Evolutionary conservation across 1,284 basidiomycete genomes (phyloP).

Genomic region (Trametes pubescens): DNA sequence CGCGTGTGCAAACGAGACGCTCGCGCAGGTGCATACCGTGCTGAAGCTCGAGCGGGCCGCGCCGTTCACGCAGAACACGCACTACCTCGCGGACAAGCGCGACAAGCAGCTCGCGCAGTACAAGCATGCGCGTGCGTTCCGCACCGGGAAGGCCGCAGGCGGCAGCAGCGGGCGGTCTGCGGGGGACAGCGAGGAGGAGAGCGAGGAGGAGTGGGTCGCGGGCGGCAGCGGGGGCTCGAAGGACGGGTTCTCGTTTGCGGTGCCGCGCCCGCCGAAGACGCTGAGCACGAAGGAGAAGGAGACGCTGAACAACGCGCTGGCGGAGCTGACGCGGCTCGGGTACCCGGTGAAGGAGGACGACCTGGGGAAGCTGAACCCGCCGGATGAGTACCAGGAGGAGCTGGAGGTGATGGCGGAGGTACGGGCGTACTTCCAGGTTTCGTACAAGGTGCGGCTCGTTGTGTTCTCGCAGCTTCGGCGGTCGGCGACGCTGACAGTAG

Average conservation of each 20-base stretch:
- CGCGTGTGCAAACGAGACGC: background rate
- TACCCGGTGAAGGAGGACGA: constrained; percentile 45
- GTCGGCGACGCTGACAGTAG: background rate
- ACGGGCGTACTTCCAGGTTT: constrained; percentile 58
- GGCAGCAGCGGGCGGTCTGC: background rate
- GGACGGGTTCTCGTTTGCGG: constrained; percentile 16
- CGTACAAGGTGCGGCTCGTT: constrained; percentile 50
- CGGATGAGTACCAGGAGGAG: constrained; percentile 55
- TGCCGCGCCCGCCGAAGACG: constrained; percentile 10
- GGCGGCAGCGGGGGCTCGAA: constrained; percentile 4
- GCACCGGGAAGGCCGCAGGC: background rate
- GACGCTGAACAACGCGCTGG: constrained; percentile 36
- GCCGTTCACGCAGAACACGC: constrained; percentile 47
- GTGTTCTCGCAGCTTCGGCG: background rate
- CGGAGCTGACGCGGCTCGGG: constrained; percentile 45
- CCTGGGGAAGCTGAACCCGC: constrained; percentile 47
- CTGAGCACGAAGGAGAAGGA: constrained; percentile 8
- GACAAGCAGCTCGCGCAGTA: constrained; percentile 33
- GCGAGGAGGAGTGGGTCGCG: constrained; percentile 5
- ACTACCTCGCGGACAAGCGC: constrained; percentile 37
- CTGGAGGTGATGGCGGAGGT: constrained; percentile 60
- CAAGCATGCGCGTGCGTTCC: constrained; percentile 30
- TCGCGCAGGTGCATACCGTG: background rate
- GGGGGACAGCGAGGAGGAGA: constrained; percentile 12
- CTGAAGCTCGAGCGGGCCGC: constrained; percentile 15